Evolutionary conservation across 2,329 filamentous ascomycete genomes (phyloP).

Genomic region (Acarospora socialis): DNA sequence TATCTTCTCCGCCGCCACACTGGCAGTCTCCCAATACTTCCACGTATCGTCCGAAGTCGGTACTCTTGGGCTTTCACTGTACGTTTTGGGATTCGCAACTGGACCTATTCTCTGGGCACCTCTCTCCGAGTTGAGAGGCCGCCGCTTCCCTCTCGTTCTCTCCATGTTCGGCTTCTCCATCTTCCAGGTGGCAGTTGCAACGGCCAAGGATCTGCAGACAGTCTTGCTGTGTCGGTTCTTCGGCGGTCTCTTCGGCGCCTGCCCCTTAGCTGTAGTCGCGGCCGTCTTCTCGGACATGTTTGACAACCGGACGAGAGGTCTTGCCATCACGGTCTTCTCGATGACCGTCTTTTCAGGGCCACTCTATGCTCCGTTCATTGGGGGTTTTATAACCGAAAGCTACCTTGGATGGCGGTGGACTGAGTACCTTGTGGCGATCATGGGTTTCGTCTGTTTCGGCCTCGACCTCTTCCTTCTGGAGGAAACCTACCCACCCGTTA

Average conservation of each 20-base stretch:
- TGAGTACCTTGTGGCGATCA: constrained; percentile 38
- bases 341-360: constrained; percentile 40
- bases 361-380: constrained; percentile 39
- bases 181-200: constrained; percentile 35
- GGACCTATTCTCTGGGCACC: constrained; percentile 38
- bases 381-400: constrained; percentile 39
- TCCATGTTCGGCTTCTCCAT: constrained; percentile 37
- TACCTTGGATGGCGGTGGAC: constrained; percentile 42
- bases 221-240: constrained; percentile 40
- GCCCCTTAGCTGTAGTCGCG: constrained; percentile 38
- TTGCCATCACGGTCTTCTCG: constrained; percentile 36
- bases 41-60: constrained; percentile 35
- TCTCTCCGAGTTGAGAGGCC: constrained; percentile 36
- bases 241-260: constrained; percentile 39
- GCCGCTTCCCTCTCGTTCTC: constrained; percentile 34
- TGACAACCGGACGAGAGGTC: constrained; percentile 31
- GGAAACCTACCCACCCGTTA: constrained; percentile 44
- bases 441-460: constrained; percentile 38
- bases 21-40: constrained; percentile 42
- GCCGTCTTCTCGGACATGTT: constrained; percentile 45
- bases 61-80: constrained; percentile 27
- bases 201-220: constrained; percentile 38
- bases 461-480: constrained; percentile 39
- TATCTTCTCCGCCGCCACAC: constrained; percentile 57
- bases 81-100: constrained; percentile 34